Evolutionary conservation across 805 yeast genomes (phyloP).

Genomic region (Scheffersomyces ergatensis): DNA sequence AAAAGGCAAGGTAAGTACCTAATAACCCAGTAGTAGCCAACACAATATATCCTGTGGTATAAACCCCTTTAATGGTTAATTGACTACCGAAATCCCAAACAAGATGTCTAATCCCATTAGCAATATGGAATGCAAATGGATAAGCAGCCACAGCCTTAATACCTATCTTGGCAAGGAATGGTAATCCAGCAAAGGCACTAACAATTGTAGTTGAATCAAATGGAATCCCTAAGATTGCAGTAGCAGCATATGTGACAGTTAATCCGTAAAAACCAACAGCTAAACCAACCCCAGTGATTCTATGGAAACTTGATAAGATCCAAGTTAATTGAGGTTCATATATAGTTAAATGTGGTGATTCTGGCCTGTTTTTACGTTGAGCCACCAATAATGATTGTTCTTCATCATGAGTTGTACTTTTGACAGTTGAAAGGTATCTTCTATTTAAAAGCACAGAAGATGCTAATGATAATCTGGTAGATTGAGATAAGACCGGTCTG

Average conservation of each 20-base stretch:
- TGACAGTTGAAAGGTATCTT: conserved; percentile 30
- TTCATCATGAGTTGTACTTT: conserved; percentile 55
- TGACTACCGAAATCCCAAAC: conserved; percentile 88
- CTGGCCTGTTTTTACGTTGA: conserved; percentile 86
- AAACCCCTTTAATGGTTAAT: conserved; percentile 81
- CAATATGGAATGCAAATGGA: conserved; percentile 85
- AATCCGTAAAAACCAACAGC: conserved; percentile 78
- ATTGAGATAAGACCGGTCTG: conserved; percentile 6
- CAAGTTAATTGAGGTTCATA: conserved; percentile 90
- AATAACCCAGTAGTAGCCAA: conserved; percentile 59
- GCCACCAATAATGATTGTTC: conserved; percentile 70
- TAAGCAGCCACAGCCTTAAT: conserved; percentile 70
- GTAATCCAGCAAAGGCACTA: conserved; percentile 58
- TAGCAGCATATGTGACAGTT: conserved; percentile 71
- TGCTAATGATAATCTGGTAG: conserved; percentile 4
- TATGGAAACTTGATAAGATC: conserved; percentile 77
- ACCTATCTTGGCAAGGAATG: conserved; percentile 57
- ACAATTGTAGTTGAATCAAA: conserved; percentile 54
- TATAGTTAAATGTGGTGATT: conserved; percentile 85
- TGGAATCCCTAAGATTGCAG: conserved; percentile 57
- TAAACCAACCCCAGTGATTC: conserved; percentile 83
- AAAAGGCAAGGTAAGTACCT: conserved; percentile 57
- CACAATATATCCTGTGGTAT: conserved; percentile 86
- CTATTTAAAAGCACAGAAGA: conserved; percentile 6
- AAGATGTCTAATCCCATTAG: conserved; percentile 89